Evolutionary conservation across 2,329 filamentous ascomycete genomes (phyloP).

Genomic region (Pestalotiopsis sp.): DNA sequence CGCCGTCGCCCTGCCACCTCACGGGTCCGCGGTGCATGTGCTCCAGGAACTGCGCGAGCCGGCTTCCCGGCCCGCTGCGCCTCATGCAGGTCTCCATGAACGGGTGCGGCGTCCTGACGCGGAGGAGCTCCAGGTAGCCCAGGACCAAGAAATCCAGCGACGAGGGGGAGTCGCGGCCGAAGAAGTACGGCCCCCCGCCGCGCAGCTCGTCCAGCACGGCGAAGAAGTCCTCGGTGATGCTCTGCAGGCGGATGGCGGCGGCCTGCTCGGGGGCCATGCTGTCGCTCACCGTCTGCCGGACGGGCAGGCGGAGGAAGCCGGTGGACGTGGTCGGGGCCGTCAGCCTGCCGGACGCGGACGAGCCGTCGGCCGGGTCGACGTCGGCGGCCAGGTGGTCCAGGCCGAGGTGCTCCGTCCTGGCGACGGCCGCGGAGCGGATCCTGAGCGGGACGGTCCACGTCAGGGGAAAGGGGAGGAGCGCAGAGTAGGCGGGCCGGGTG

Average conservation of each 20-base stretch:
- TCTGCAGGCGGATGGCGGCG: conserved; percentile 75
- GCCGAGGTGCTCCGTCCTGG: conserved; percentile 70
- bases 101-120: conserved; percentile 50
- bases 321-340: conserved; percentile 34
- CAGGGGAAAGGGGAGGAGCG: conserved; percentile 80
- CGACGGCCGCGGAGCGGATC: conserved; percentile 70
- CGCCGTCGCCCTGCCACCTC: conserved; percentile 6
- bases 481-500: conserved; percentile 80
- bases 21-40: conserved; percentile 16
- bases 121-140: conserved; percentile 78
- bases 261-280: conserved; percentile 68
- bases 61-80: conserved; percentile 22
- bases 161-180: conserved; percentile 48
- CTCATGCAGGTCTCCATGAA: conserved; percentile 38
- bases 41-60: conserved; percentile 25
- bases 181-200: conserved; percentile 56
- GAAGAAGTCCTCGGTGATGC: conserved; percentile 71
- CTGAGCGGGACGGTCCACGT: conserved; percentile 84
- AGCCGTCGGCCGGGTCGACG: conserved; percentile 36
- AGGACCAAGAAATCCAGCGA: conserved; percentile 79
- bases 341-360: conserved; percentile 34
- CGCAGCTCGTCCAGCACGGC: conserved; percentile 69
- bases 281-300: conserved; percentile 35
- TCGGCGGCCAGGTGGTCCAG: conserved; percentile 70
- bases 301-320: conserved; percentile 35